Evolutionary conservation across 768 basidiomycete species (phyloP), one percentile per base, ranked within the genome.

Genomic region (Leccinum truebloodii): DNA sequence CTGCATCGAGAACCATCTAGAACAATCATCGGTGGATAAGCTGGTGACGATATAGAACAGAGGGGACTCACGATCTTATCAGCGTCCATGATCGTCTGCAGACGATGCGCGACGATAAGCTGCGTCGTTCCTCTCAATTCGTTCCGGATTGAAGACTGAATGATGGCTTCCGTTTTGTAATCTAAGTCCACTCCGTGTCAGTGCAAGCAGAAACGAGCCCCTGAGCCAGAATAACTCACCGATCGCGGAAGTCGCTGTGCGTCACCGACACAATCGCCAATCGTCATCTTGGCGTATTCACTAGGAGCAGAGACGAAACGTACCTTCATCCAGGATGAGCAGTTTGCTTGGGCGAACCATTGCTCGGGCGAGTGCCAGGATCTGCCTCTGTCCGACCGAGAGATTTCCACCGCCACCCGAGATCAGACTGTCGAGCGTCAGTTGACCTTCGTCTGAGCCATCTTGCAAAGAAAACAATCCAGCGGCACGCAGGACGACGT

Each of bases 361-460:
- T 2, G 86, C 85, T 30, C 86, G 75, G 1, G 86, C 85, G 0
- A 87, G 75, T 0, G 84, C 84, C 16, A 87, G 71, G 14, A 87
- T 79, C 68, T 87, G 86, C 10, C 84, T 73, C 65, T 87, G 82
- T 4, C 86, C 85, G n/a, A 86, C 78, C 6, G 80, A 82, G n/a
- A 83, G 67, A 61, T 82, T 83, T 2, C 73, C 56, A 0, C 80
- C 80, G 2, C 79, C 81, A 24, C 75, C 75, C 3, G 80, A 71
- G 35, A 84, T 78, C 30, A 64, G 61, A 46, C 76, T 81, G 58
- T 84, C 81, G 2, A 84, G 73, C 4, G 77, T 79, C 30, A 84
- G 69, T 2, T 69, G 71, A 26, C 61, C 72, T 30, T 77, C 75
- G 1, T 77, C 75, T 6, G 62, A 69, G 1, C 78, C 75, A 12